Percentiles rank a stretch among this genome's conserved stretches.
These are phyloP conservation scores for Paramecium tetraurelia DNA, from an alignment of 73 alveolate species.

Conservation along the genomic window DNA sequence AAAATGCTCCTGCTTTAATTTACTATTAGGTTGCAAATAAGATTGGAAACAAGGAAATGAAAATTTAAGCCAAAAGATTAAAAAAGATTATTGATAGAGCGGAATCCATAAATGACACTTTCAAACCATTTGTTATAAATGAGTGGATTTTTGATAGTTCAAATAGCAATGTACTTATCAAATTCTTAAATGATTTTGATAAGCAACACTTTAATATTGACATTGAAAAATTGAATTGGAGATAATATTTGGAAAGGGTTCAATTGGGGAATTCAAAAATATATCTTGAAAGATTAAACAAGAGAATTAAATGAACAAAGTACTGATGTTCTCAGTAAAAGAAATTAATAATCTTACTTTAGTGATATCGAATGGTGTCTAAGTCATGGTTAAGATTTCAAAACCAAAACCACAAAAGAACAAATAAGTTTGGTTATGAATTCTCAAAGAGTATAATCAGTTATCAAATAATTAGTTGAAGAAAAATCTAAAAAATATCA, in stretches of 20 bases:
- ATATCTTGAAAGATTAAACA: constrained; percentile 78
- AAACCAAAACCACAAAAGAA: constrained; percentile 60
- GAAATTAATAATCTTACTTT: constrained; percentile 58
- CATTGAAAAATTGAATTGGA: constrained; percentile 76
- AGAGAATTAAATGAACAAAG: constrained; percentile 66
- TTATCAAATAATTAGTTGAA: constrained; percentile 65
- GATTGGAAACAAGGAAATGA: constrained; percentile 64
- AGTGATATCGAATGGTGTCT: constrained; percentile 74
- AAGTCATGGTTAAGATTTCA: constrained; percentile 59
- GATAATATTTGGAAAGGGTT: constrained; percentile 64
- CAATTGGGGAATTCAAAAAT: constrained; percentile 82
- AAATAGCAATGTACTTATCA: constrained; percentile 45
- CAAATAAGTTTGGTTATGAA: constrained; percentile 58
- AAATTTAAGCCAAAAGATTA: constrained; percentile 67
- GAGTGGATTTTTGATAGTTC: constrained; percentile 85
- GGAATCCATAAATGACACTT: constrained; percentile 63
- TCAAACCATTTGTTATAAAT: constrained; percentile 64
- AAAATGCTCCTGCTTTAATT: constrained; percentile 69
- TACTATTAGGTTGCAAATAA: constrained; percentile 55
- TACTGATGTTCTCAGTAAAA: constrained; percentile 64
- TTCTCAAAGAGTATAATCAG: constrained; percentile 68
- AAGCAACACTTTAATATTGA: constrained; percentile 66
- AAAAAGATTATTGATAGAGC: constrained; percentile 71
- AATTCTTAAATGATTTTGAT: constrained; percentile 59
- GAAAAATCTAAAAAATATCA: constrained; percentile 58